These are phyloP conservation scores for Eucalyptus curtisii DNA, from an alignment of 345 rosid genomes.

Conservation along the genomic window DNA sequence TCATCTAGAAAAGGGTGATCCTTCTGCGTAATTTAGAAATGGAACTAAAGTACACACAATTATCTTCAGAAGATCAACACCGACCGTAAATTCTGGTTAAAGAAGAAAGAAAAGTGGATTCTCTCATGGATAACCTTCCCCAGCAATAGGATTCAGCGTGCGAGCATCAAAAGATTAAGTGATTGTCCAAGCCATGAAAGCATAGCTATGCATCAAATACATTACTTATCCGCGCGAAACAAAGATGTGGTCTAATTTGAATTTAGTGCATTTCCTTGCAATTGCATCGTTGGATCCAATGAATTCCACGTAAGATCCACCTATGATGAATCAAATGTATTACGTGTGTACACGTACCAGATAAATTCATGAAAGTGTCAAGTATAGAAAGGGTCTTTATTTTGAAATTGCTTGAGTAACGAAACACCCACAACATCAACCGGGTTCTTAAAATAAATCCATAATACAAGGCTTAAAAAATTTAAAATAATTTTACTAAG, in stretches of 20 bases:
- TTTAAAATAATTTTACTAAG: not conserved
- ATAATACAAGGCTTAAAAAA: not conserved
- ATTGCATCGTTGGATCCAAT: not conserved
- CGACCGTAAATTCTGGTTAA: not conserved
- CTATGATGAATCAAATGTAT: not conserved
- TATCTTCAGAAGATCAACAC: not conserved
- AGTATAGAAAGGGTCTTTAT: not conserved
- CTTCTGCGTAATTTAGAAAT: not conserved
- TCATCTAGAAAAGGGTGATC: not conserved
- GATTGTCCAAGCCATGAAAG: not conserved
- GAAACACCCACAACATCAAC: not conserved
- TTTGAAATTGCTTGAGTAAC: not conserved
- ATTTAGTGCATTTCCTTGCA: not conserved
- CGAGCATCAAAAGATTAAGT: not conserved
- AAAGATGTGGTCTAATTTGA: not conserved
- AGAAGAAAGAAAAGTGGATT: not conserved
- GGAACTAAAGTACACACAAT: not conserved
- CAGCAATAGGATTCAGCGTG: not conserved
- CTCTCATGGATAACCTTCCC: not conserved
- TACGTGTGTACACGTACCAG: not conserved
- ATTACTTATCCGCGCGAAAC: too few relatives aligned
- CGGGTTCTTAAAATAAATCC: not conserved
- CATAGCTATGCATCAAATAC: not conserved
- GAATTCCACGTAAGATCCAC: not conserved
- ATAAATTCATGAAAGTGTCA: not conserved